Conservation (phyloP, 2,329 filamentous ascomycete genomes). For the Talaromyces sp. region DNA sequence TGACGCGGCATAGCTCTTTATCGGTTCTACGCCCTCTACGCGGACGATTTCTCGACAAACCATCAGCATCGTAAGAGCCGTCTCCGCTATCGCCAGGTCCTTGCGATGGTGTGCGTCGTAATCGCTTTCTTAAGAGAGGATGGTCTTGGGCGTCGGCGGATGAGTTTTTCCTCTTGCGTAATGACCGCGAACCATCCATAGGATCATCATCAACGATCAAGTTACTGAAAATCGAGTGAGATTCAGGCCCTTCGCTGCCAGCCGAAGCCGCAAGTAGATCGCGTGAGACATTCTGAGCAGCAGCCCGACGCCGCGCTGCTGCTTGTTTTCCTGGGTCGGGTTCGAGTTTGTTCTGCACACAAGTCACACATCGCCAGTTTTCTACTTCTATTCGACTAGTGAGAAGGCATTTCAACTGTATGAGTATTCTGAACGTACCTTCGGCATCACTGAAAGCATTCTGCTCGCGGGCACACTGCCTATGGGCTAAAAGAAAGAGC, state of each 20-base stretch:
- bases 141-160: conserved; percentile 54
- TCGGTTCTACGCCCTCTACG: conserved; percentile 47
- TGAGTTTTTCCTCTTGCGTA: conserved; percentile 81
- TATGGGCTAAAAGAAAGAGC: conserved; percentile 66
- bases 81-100: conserved; percentile 13
- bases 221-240: conserved; percentile 72
- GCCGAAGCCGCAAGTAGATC: conserved; percentile 67
- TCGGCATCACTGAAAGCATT: conserved; percentile 57
- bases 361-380: conserved; percentile 59
- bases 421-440: conserved; percentile 47
- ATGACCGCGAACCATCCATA: conserved; percentile 68
- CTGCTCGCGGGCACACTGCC: conserved; percentile 76
- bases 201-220: conserved; percentile 67
- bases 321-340: conserved; percentile 22
- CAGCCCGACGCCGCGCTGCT: conserved; percentile 44
- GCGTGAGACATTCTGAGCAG: conserved; percentile 59
- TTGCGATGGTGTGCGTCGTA: conserved; percentile 26
- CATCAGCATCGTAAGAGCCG: conserved; percentile 16
- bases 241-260: conserved; percentile 60
- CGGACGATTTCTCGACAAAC: conserved; percentile 46
- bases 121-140: conserved; percentile 45
- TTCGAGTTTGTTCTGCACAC: conserved; percentile 40
- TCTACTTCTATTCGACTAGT: conserved; percentile 42
- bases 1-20: conserved; percentile 33
- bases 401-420: neutral